Base-by-base conservation (phyloP, 192 early-diverging fungal species). In the Entophlyctis luteolus region DNA sequence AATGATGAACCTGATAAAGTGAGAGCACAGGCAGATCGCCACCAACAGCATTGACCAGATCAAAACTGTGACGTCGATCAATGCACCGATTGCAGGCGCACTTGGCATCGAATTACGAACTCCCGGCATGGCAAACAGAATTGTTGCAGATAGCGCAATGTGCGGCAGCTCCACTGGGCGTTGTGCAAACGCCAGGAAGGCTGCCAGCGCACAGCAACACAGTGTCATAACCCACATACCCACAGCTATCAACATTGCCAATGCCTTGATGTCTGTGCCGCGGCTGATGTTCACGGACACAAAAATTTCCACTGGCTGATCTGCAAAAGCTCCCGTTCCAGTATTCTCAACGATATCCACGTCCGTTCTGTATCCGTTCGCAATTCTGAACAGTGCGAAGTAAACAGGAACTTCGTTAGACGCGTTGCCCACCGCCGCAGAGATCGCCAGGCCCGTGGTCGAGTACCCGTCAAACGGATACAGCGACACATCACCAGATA, bases 11-110 rank as follows among this genome's bases (percentile, higher is more conserved):
- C 8, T 12, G n/a, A 42, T 42, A n/a, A 42, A 8, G n/a, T 42
- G n/a, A 12, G 10, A 42, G 39, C 39, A 42, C 8, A 42, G 10
- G 39, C 55, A 56, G 22, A 25, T 16, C 4, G 55, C 55, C 35
- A 60, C 27, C 16, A 60, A 25, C 59, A 46, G 16, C 59, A 60
- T 60, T 6, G n/a, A 36, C 59, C 59, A 60, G 10, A 60, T 35
- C 36, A 60, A 46, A 25, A 60, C 59, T 8, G 37, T 20, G 18
- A 46, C 38, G 29, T 60, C 59, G 47, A 60, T 46, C 39, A 60
- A 46, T 14, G 14, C 16, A 46, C 59, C 59, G 16, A 46, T 23
- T 2, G 59, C 20, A 60, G 59, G 42, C 18, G 59, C 59, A 35
- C 18, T 10, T 29, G 59, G 59, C 42, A 60, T 60, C 18, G 42